These are phyloP conservation scores for Yamadazyma phyllophila DNA, from an alignment of 805 yeast species.

Conservation along the genomic window DNA sequence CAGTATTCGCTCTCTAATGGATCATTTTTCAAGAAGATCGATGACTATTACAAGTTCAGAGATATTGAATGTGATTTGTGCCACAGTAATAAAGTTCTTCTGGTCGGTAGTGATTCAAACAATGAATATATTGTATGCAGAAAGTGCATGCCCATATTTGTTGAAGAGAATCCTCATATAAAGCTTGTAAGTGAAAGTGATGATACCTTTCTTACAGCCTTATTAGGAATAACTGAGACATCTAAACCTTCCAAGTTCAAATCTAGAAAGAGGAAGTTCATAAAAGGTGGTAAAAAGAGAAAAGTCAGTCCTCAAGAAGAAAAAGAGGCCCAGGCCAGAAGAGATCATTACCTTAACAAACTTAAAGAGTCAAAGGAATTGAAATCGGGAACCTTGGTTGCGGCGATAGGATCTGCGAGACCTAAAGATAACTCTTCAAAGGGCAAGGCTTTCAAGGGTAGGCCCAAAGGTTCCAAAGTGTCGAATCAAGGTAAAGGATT, in stretches of 20 bases:
- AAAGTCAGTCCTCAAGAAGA: conserved; percentile 9
- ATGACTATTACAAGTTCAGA: conserved; percentile 47
- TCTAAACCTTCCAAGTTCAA: conserved; percentile 21
- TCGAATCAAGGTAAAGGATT: too few relatives aligned
- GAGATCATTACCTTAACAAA: conserved; percentile 35
- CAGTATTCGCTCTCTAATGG: conserved; percentile 55
- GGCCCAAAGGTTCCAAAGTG: not conserved
- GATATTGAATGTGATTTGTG: conserved; percentile 50
- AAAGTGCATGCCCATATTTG: conserved; percentile 35
- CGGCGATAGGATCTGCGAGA: conserved; percentile 31
- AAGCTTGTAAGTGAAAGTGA: conserved; percentile 44
- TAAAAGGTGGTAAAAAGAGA: conserved; percentile 20
- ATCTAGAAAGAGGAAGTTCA: conserved; percentile 36
- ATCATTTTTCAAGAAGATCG: conserved; percentile 48
- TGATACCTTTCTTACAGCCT: conserved; percentile 45
- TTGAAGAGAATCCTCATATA: conserved; percentile 5
- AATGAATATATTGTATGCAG: conserved; percentile 38
- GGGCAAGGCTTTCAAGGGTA: not conserved
- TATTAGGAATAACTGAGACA: conserved; percentile 48
- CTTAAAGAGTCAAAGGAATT: conserved; percentile 30
- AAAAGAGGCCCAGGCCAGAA: conserved; percentile 28
- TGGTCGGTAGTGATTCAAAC: conserved; percentile 23
- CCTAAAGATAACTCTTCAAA: not conserved
- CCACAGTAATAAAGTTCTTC: conserved; percentile 39
- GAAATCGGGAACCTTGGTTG: conserved; percentile 37